Base-by-base conservation (phyloP, 2,329 filamentous ascomycete species). In the Sporothrix schenckii region DNA sequence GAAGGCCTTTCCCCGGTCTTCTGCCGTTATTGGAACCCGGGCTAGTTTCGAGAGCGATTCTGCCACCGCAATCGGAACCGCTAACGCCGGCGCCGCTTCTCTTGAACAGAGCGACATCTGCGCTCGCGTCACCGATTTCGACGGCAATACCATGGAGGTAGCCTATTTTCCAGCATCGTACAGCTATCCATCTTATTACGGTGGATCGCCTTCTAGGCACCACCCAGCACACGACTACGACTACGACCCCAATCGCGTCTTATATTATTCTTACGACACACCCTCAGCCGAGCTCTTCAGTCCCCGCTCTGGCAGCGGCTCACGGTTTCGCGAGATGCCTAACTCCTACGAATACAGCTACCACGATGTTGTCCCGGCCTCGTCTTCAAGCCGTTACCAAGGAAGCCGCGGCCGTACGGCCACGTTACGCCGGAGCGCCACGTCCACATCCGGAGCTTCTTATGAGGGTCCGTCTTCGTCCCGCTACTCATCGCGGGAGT, bases 71-170 rank as follows among this genome's bases (percentile, higher is more conserved):
- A 24, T 69, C 27, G 70, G 52, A 6, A 49, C 68, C 27, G 39
- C 47, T 27, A 44, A 66, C 5, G 34, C 44, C 4, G 27, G 41
- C 16, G 56, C 68, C 16, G 56, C 68, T 41, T 19, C 69, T n/a
- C 56, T 56, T 24, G 67, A 66, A 21, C 27, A 50, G 21, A 61
- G 34, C 30, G 80, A 80, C 73, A 80, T 75, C 74, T 79, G 76
- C 81, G 86, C 80, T 82, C 87, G 81, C 84, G 89, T 93, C 53
- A 85, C 88, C 72, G 93, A 97, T 79, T 85, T 92, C 69, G 92
- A 97, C 81, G 92, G 92, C 66, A 96, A 97, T 81, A 91, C 87
- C 75, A 89, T 97, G 77, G 92, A 95, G 77, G 91, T 92, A 41
- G 87, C 94, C 66, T 91, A 88, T 78, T 83, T 83, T 10, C 78